Evolutionary conservation across 192 early-diverging fungal genomes (phyloP).

Genomic region (Pilaira anomala): DNA sequence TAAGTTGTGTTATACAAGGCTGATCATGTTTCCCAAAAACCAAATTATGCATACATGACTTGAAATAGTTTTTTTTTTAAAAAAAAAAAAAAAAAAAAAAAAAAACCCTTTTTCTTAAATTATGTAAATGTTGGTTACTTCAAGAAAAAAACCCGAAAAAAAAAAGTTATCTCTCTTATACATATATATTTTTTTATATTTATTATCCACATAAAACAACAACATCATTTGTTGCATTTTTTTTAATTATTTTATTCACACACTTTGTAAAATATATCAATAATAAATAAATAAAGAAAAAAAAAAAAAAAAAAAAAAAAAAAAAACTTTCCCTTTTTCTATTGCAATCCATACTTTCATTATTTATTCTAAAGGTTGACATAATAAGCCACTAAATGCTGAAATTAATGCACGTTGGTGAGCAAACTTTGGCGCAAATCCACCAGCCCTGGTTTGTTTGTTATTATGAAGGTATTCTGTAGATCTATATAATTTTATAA

Average conservation of each 20-base stretch:
- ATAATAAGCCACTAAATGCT: constrained; percentile 25
- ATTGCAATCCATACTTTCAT: neutral
- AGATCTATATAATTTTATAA: constrained; percentile 22
- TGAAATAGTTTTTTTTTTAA: too few relatives aligned
- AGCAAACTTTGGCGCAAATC: constrained; percentile 41
- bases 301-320: neutral
- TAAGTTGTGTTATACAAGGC: constrained; percentile 39
- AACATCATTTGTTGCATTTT: neutral
- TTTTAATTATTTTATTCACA: neutral
- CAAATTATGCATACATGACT: too few relatives aligned
- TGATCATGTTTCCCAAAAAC: constrained; percentile 4
- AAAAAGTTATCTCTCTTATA: neutral
- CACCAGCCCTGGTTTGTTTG: constrained; percentile 40
- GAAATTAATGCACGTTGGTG: constrained; percentile 36
- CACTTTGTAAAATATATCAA: neutral
- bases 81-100: neutral
- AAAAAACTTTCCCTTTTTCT: neutral
- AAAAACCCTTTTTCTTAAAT: neutral
- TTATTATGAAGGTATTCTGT: constrained; percentile 33
- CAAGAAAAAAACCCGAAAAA: too few relatives aligned
- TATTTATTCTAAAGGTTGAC: constrained; percentile 16
- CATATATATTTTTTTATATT: too few relatives aligned
- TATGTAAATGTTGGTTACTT: neutral
- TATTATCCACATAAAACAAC: too few relatives aligned
- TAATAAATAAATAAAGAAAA: neutral